Conservation (phyloP, 257 asterid species). For the Solanum acaule region DNA sequence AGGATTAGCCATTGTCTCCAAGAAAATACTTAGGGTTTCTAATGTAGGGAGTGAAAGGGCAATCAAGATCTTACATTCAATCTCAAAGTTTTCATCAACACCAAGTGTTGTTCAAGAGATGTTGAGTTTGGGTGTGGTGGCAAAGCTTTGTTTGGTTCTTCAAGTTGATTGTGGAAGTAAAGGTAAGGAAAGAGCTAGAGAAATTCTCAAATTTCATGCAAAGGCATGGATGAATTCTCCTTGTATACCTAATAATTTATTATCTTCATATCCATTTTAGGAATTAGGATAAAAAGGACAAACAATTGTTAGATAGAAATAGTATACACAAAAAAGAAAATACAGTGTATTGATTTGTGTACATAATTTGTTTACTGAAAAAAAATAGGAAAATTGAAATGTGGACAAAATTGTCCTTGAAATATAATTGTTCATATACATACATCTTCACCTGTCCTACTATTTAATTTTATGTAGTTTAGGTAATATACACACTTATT, state of each 20-base stretch:
- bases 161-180: slow-evolving; percentile 57
- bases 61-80: slow-evolving; percentile 50
- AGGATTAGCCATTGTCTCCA: slow-evolving; percentile 69
- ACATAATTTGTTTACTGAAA: not conserved
- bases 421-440: not conserved
- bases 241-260: slow-evolving; percentile 39
- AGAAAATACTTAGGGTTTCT: slow-evolving; percentile 78
- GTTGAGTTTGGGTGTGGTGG: slow-evolving; percentile 64
- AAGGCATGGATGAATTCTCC: slow-evolving; percentile 59
- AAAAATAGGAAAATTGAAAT: not conserved
- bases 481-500: not conserved
- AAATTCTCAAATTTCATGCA: slow-evolving; percentile 48
- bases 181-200: slow-evolving; percentile 58
- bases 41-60: slow-evolving; percentile 52
- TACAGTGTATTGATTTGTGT: not conserved
- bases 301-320: not conserved
- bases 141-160: slow-evolving; percentile 54
- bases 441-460: not conserved
- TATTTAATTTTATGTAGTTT: not conserved
- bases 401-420: not conserved
- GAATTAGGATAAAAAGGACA: not conserved
- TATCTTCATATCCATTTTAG: slow-evolving; percentile 35
- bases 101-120: slow-evolving; percentile 45
- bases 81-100: slow-evolving; percentile 47
- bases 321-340: not conserved